Evolutionary conservation across 257 asterid genomes (phyloP), one percentile per base, ranked within the genome.

Genomic region (Fraxinus excelsior): DNA sequence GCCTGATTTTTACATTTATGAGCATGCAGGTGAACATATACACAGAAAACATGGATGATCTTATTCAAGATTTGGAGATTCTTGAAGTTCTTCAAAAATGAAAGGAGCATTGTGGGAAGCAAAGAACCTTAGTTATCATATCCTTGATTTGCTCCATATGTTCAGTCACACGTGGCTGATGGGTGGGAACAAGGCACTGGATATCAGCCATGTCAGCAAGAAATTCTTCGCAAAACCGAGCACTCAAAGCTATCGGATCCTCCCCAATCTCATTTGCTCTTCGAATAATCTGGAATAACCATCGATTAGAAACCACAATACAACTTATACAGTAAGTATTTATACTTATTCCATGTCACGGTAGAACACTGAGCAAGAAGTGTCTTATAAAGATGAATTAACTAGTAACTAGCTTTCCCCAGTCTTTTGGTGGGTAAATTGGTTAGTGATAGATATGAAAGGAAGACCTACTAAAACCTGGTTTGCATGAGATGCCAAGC

Each of bases 101-200:
- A 69, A 56, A 34, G 4, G 68, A 34, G 35, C 14, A 34, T 46
- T 7, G 31, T 5, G 32, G 31, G 5, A 35, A 51, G 81, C 70
- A 44, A 81, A 31, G 37, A 74, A 94, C 98, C 97, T 94, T 76
- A 62, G 88, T 86, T 70, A 92, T 91, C 97, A 92, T 91, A 80
- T 86, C 89, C 87, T 87, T 87, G 60, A 92, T 90, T 65, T 92
- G 91, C 68, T 90, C 96, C 79, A 89, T 89, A 71, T 90, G 91
- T 49, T 90, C 96, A 44, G 92, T 90, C 72, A 91, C 97, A 35
- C 91, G 90, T 38, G 97, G 92, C 80, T 92, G 94, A 83, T 92
- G 88, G 37, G 96, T 91, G 49, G 96, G 97, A 78, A 75, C 75
- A 75, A 89, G 94, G 89, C 97, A 91, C 79, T 92, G 97, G 77